Base-by-base conservation (phyloP, 176 grass and related monocot genomes). In the Metroxylon sagu region DNA sequence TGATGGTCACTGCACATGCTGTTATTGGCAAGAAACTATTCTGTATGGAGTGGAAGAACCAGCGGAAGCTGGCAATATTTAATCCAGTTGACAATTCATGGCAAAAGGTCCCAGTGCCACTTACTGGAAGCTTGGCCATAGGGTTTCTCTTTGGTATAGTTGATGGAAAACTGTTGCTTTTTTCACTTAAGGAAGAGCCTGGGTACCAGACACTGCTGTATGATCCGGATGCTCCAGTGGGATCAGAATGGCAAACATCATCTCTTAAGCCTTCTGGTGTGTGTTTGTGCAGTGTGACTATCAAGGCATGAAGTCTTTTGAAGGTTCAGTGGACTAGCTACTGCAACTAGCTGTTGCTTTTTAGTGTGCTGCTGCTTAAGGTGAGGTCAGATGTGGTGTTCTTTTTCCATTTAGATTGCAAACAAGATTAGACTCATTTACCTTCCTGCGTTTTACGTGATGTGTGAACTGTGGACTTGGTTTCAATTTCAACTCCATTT, bases 1-100 rank as follows among this genome's bases (percentile, higher is more conserved):
- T 95, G 52, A 89, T 95, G 90, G 86, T 89, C 56, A 89, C 83
- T 3, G 66, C 86, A 2, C 77, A 95, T 2, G 83, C 71, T 0
- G 53, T 82, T 5, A 26, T 90, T 4, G 50, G 29, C 23, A 15
- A 48, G 19, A 77, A 49, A 15, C 71, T 95, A 27, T 84, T 82
- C 53, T 90, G 90, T 29, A 28, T 87, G 17, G 80, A 90, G 31
- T 95, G 90, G 90, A 83, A 69, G 48, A 68, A 84, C 57, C 86
- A 82, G 30, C 49, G 86, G 2, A 69, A 72, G 2, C 51, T 95
- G 3, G 59, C 68, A 0, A 63, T 58, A 16, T 95, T 90, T 48
- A 17, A 59, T 82, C 71, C 83, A 10, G 57, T 3, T 0, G 82
- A 83, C 16, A 19, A 50, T 3, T 86, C 80, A 4, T 89, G 83